A percentile compares a stretch with the other conserved stretches of the same genome.
Conservation (phyloP, 2,329 filamentous ascomycete genomes). For the Fusarium sp. region DNA sequence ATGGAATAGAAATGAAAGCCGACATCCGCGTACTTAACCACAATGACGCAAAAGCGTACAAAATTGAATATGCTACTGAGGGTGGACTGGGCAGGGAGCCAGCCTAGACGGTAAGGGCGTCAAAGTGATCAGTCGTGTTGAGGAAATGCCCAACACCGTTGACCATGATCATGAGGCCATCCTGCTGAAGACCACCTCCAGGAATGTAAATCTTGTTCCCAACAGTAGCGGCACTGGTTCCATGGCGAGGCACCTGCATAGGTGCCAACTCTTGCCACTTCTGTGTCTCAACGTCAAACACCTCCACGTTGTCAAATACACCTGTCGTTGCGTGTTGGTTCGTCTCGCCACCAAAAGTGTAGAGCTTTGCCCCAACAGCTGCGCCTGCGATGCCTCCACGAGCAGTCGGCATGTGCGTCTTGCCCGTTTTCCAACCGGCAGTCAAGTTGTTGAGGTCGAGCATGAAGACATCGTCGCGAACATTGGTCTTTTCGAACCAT, state of each 20-base stretch:
- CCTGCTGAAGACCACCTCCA: background rate
- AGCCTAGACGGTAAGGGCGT: background rate
- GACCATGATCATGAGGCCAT: background rate
- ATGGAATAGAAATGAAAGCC: too few relatives aligned
- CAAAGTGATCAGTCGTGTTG: background rate
- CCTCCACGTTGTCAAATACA: background rate
- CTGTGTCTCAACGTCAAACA: background rate
- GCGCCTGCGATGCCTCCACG: background rate
- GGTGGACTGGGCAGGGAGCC: background rate
- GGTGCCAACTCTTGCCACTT: background rate
- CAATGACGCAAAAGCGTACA: background rate
- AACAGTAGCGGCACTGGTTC: background rate
- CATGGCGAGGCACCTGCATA: background rate
- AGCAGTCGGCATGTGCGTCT: background rate
- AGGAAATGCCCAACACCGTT: background rate
- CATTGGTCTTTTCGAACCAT: background rate
- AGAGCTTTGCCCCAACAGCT: background rate
- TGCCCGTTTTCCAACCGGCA: background rate
- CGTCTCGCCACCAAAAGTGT: background rate
- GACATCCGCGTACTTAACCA: background rate
- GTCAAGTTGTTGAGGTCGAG: background rate
- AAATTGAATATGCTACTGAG: background rate
- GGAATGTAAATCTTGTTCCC: background rate
- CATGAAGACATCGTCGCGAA: background rate
- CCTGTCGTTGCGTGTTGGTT: background rate